These are phyloP conservation scores for Rhinocladiella mackenziei DNA, from an alignment of 2,329 filamentous ascomycete genomes.

Conservation along the genomic window DNA sequence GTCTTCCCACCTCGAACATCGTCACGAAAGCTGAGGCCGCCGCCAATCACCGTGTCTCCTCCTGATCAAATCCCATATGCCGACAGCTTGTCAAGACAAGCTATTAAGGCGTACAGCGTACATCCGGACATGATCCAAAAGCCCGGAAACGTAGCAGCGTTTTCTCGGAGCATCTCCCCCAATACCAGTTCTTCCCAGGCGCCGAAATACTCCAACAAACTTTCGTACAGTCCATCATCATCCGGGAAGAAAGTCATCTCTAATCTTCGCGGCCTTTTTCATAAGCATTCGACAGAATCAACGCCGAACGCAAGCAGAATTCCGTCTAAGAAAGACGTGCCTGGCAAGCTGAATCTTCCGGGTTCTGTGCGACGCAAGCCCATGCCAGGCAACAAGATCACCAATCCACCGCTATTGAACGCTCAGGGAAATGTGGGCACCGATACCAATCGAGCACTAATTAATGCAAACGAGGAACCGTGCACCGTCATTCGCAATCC, in stretches of 20 bases:
- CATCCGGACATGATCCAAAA: conserved; percentile 7
- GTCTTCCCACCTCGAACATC: conserved; percentile 21
- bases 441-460: neutral
- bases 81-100: conserved; percentile 2
- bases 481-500: conserved; percentile 11
- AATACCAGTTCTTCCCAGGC: conserved; percentile 10
- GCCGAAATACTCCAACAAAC: conserved; percentile 12
- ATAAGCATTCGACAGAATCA: conserved; percentile 28
- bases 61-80: conserved; percentile 4
- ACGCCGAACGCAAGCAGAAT: neutral
- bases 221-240: conserved; percentile 22
- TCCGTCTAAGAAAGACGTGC: neutral
- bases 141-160: conserved; percentile 20
- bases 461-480: conserved; percentile 2
- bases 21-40: conserved; percentile 23
- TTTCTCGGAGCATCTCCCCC: conserved; percentile 19
- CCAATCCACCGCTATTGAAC: conserved; percentile 8
- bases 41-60: conserved; percentile 21
- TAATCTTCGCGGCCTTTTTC: conserved; percentile 30
- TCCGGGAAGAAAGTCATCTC: conserved; percentile 29
- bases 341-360: neutral
- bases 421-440: neutral
- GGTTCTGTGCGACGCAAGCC: conserved; percentile 17
- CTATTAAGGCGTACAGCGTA: conserved; percentile 11
- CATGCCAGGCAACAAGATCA: conserved; percentile 8